Percentiles rank a stretch among this genome's conserved stretches.
phyloP scores from a whole-genome alignment of 345 rosid species.

The Moricandia moricandioides region DNA sequence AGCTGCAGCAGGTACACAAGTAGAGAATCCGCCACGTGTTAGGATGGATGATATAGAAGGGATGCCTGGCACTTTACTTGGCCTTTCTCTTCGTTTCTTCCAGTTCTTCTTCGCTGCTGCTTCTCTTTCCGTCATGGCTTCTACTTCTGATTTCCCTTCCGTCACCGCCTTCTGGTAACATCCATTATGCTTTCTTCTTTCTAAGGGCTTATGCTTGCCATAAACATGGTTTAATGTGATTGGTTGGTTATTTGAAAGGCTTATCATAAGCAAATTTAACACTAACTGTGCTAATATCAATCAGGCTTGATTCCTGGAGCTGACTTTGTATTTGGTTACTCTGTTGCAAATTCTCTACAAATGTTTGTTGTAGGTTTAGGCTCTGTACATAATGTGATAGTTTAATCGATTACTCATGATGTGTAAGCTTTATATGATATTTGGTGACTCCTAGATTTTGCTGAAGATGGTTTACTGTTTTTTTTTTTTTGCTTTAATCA shows the following conservation, averaged over 20 bases:
- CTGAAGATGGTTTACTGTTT: conserved; percentile 11
- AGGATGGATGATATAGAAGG: conserved; percentile 83
- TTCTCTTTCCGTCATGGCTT: conserved; percentile 63
- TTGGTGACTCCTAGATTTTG: neutral
- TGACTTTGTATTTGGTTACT: neutral
- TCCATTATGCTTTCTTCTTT: neutral
- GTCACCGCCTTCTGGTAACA: conserved; percentile 74
- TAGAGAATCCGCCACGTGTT: conserved; percentile 46
- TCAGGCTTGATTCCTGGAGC: too few relatives aligned
- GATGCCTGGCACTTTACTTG: conserved; percentile 80
- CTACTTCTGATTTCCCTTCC: conserved; percentile 68
- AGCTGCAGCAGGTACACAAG: conserved; percentile 43
- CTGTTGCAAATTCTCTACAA: neutral
- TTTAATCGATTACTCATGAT: neutral
- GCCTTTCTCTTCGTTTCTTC: conserved; percentile 58
- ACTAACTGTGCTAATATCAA: too few relatives aligned
- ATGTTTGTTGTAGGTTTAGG: neutral
- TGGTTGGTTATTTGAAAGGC: too few relatives aligned
- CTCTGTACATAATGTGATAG: neutral
- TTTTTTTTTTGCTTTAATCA: conserved; percentile 34
- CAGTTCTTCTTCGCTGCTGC: conserved; percentile 59
- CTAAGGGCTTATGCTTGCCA: neutral
- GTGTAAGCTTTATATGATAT: neutral
- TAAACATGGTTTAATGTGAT: too few relatives aligned
- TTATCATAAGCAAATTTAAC: too few relatives aligned